Conservation (phyloP, 345 rosid species). For the Orychophragmus violaceus region DNA sequence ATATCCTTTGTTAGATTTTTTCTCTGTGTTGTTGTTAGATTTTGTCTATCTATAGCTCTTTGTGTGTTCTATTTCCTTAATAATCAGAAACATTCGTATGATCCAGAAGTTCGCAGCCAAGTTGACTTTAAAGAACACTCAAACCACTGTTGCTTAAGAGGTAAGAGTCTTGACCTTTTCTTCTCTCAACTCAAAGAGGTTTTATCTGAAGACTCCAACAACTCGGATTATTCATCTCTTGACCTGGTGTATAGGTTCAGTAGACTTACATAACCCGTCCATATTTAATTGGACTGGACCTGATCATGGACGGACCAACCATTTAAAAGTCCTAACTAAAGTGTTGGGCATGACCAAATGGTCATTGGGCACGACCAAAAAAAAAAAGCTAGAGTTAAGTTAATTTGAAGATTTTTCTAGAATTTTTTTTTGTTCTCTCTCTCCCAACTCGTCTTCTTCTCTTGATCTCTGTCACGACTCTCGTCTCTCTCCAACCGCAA, state of each 20-base stretch:
- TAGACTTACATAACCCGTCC: too few species aligned
- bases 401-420: too few species aligned
- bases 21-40: background rate
- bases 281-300: too few species aligned
- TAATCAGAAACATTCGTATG: slow-evolving; percentile 47
- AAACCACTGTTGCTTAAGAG: slow-evolving; percentile 6
- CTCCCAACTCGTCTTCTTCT: too few species aligned
- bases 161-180: slow-evolving; percentile 10
- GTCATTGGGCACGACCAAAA: too few species aligned
- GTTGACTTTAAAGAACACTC: slow-evolving; percentile 31
- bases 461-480: too few species aligned
- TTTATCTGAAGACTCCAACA: background rate
- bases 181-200: background rate
- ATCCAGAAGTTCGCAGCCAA: slow-evolving; percentile 55
- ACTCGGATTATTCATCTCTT: background rate
- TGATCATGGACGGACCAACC: too few species aligned
- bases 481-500: too few species aligned
- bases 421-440: too few species aligned
- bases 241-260: background rate
- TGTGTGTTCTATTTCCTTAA: slow-evolving; percentile 38
- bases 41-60: background rate
- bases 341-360: too few species aligned
- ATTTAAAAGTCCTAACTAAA: too few species aligned
- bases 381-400: too few species aligned
- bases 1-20: slow-evolving; percentile 58